Base-by-base conservation (phyloP, 352 stramenopile species). In the Phytophthora hibernalis region DNA sequence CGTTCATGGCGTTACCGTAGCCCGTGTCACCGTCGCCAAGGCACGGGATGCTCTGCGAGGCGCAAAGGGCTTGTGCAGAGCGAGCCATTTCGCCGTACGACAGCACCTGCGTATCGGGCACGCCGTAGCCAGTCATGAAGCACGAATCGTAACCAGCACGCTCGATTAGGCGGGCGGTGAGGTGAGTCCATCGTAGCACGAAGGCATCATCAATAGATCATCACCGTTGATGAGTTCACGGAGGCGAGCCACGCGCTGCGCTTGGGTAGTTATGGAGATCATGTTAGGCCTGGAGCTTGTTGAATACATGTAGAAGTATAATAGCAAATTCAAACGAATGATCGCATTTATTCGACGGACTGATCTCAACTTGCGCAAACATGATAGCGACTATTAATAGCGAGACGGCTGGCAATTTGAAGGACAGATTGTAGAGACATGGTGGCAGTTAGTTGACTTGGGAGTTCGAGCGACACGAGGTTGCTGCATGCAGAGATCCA, bases 121-220 rank as follows among this genome's bases (percentile, higher is more conserved):
- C 90, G 51, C 90, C 90, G 80, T 97, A 98, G 37, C 92, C 94
- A 35, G 91, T 96, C 91, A 98, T 97, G 70, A 98, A 98, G 3
- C 91, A 95, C 21, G 88, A 76, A 38, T 93, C 75, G 69, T 97
- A 98, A 12, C 86, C 89, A n/a, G 88, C 83, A 26, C 85, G 79
- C 45, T 94, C 83, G 16, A 98, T 85, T 18, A 98, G 79, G 21
- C 90, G 91, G 48, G 93, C 92, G 0, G 83, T 94, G 31, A 98
- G 0, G 83, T 94, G 31, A 98, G 70, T n/a, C 91, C 93, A 74
- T 98, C 92, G 69, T 95, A 97, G 72, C 91, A 97, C 61, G 87
- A 96, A 11, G 93, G 91, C 64, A 98, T 91, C 47, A 89, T 20
- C 60, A 92, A 54, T 82, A 97, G 70, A 65, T 82, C 49, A 58